Base-by-base conservation (phyloP, 2,329 filamentous ascomycete species). In the Arthrobotrys pseudoclavata region DNA sequence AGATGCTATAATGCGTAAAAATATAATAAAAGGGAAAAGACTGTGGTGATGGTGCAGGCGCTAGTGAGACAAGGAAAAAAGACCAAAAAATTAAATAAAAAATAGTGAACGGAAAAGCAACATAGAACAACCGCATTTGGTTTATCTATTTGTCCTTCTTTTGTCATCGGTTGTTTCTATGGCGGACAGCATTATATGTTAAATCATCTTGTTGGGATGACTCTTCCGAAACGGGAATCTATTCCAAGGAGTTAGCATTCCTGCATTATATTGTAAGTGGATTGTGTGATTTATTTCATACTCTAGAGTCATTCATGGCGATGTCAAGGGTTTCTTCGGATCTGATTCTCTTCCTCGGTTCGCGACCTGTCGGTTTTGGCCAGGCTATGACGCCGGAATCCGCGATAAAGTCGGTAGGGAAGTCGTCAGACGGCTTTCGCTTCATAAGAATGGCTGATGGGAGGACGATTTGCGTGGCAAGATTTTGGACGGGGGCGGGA, bases 181-280 rank as follows among this genome's bases (percentile, higher is more conserved):
- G 47, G 10, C 22, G 20, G 5, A 52, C 50, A 9, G 64, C 50
- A 26, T 69, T 60, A 26, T 70, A 70, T 4, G 45, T 53, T 15
- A 70, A 42, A 3, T 37, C 55, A 24, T 15, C 55, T 26, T 60
- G 55, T 1, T 34, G 34, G 6, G 55, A 60, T n/a, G 55, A 60
- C 1, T n/a, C 12, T 34, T 34, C 26, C 3, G 52, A 29, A 53
- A 10, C 26, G 1, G 52, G 9, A 53, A 31, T 3, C 26, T 50
- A 50, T 50, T 24, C 2, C 13, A 13, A 50, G 9, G 5, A 24
- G 47, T 50, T 4, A 48, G 20, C 9, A 10, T 45, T 45, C 10
- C 2, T 45, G 34, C 10, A 22, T 24, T 13, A 24, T 2, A 20
- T 4, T 20, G 18, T 5, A 7, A 47, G 12, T 22, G 22, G 9